Evolutionary conservation across 805 yeast genomes (phyloP).

Genomic region (Barnettozyma siamensis): DNA sequence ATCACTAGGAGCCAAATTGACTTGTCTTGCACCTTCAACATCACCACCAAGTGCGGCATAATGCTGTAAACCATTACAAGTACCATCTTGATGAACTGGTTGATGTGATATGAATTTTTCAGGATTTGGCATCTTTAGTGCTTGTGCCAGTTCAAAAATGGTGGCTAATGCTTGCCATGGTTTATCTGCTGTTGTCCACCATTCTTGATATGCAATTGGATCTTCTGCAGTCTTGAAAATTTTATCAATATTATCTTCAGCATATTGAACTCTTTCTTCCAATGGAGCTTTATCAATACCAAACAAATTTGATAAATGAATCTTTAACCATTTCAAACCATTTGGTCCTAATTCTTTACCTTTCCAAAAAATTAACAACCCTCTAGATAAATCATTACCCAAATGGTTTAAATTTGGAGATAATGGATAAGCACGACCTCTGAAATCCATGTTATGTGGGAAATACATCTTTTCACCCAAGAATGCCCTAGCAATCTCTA

Average conservation of each 20-base stretch:
- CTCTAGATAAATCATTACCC: constrained; percentile 74
- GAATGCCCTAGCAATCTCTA: constrained; percentile 93
- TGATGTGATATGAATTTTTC: constrained; percentile 59
- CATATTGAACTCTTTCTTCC: constrained; percentile 54
- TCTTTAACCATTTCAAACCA: constrained; percentile 71
- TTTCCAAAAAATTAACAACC: constrained; percentile 68
- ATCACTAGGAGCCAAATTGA: constrained; percentile 63
- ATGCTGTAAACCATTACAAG: constrained; percentile 82
- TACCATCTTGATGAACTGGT: constrained; percentile 84
- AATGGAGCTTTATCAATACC: constrained; percentile 73
- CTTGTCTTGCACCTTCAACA: constrained; percentile 75
- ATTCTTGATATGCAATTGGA: constrained; percentile 50
- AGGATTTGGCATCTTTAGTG: constrained; percentile 57
- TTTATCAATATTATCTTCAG: constrained; percentile 50
- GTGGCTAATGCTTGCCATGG: constrained; percentile 81
- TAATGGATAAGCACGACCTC: constrained; percentile 81
- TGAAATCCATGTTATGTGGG: constrained; percentile 76
- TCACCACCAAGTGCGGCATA: constrained; percentile 88
- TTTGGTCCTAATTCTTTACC: constrained; percentile 60
- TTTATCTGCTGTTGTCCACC: constrained; percentile 74
- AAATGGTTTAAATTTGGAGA: constrained; percentile 78
- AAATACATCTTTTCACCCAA: constrained; percentile 72
- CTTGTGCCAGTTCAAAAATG: constrained; percentile 60
- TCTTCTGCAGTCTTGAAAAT: constrained; percentile 53
- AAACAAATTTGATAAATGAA: constrained; percentile 66